Conservation (phyloP, 2,329 filamentous ascomycete species). For the Emergomyces orientalis region DNA sequence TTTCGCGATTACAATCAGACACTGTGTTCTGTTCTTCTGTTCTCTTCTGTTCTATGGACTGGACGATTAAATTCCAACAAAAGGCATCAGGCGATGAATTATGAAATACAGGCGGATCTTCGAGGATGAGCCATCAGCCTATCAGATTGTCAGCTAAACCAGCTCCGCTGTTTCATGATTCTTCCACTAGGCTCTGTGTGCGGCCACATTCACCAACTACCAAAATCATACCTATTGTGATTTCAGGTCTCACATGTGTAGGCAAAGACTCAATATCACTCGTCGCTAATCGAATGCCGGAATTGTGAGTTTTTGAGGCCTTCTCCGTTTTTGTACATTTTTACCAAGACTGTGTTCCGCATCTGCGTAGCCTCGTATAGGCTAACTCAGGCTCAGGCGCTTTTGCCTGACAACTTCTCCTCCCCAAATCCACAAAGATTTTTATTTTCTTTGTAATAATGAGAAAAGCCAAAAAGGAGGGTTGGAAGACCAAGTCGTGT, state of each 20-base stretch:
- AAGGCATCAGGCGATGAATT: not conserved
- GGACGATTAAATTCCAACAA: not conserved
- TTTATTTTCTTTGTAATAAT: not conserved
- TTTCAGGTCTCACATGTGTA: not conserved
- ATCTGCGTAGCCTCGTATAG: not conserved
- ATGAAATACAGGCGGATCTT: not conserved
- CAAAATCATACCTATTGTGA: not conserved
- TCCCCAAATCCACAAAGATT: not conserved
- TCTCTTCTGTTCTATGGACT: not conserved
- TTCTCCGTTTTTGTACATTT: not conserved
- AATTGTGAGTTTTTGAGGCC: too few relatives aligned
- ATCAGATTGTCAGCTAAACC: not conserved
- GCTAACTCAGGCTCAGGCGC: not conserved
- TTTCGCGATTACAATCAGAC: too few relatives aligned
- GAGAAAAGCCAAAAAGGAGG: not conserved
- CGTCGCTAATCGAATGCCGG: not conserved
- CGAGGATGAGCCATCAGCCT: not conserved
- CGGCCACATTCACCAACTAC: not conserved
- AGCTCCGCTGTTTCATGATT: constrained; percentile 4
- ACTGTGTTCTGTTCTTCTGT: too few relatives aligned
- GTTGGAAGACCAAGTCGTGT: not conserved
- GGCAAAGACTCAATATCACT: not conserved
- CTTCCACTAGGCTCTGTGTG: not conserved
- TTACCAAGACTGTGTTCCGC: not conserved
- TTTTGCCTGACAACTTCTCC: not conserved